A percentile compares a stretch with the other conserved stretches of the same genome.
Evolutionary conservation across 345 rosid species (phyloP).

Genomic region (Eucalyptus marginata): DNA sequence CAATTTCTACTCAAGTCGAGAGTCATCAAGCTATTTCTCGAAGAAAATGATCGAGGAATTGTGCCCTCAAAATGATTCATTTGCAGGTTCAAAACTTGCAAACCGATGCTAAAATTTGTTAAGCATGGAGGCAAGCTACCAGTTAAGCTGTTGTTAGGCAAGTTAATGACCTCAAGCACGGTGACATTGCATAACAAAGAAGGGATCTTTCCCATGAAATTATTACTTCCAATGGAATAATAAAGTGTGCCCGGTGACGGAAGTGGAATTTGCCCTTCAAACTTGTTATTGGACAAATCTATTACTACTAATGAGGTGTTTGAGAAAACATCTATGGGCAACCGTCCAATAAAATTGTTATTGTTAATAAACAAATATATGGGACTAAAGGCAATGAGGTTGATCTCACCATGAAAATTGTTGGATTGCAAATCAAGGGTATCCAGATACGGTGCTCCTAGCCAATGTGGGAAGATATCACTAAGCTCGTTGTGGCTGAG

Average conservation of each 20-base stretch:
- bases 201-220: not conserved
- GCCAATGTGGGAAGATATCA: not conserved
- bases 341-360: not conserved
- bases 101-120: too few species aligned
- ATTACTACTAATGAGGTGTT: not conserved
- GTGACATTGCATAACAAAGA: not conserved
- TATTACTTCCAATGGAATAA: not conserved
- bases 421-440: too few species aligned
- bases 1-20: not conserved
- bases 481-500: accelerated
- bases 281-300: not conserved
- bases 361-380: accelerated
- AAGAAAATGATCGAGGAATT: not conserved
- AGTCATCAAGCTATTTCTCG: not conserved
- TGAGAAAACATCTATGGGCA: not conserved
- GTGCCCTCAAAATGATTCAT: not conserved
- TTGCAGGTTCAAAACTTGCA: not conserved
- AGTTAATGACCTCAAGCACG: not conserved
- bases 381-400: accelerated
- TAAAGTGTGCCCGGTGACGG: accelerated
- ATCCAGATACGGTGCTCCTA: accelerated
- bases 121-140: not conserved
- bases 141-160: accelerated
- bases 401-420: not conserved
- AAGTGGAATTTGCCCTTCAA: not conserved